Base-by-base conservation (phyloP, 2,329 filamentous ascomycete species). In the Aspergillus felis region DNA sequence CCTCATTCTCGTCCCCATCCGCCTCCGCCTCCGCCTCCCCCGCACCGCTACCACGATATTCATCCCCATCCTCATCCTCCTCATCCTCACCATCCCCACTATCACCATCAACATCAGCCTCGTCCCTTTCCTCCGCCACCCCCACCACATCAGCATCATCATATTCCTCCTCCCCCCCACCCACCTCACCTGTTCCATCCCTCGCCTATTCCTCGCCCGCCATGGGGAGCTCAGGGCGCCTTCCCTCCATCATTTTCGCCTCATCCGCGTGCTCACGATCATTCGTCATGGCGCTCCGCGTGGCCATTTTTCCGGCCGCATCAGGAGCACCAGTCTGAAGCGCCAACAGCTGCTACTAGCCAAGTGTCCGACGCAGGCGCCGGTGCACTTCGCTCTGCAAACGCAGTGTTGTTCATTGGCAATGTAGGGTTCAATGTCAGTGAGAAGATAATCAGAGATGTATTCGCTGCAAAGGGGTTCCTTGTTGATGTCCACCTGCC, bases 381-480 rank as follows among this genome's bases (percentile, higher is more conserved):
- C 27, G 32, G 44, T 41, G 5, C 57, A 7, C 35, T 42, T 3
- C 27, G 41, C 24, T 22, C 56, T 35, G 57, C 27, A 35, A 57
- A 60, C 12, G 65, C 61, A 35, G 67, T 64, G 8, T 61, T 78
- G 28, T 77, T 78, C 54, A 69, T 78, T 51, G 73, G 75, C 3
- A 76, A 76, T 55, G 61, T 77, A n/a, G 71, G 72, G 9, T 71
- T 68, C 55, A 66, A 68, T n/a, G 74, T 74, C 20, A 73, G 68
- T 24, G 70, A 72, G 51, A 66, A 63, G 48, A 71, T 68, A 51
- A 68, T 78, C 22, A 61, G 62, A 54, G 67, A 74, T 56, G 71
- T 75, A 8, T 74, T 78, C 58, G 66, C 68, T 42, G 69, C 71
- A 2, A 69, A 71, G 53, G 73, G 74, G 0, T 76, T 75, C 50